Percentiles rank a stretch among this genome's conserved stretches.
Evolutionary conservation across 306 rosid genomes (phyloP).

Genomic region (Fagus sylvatica): DNA sequence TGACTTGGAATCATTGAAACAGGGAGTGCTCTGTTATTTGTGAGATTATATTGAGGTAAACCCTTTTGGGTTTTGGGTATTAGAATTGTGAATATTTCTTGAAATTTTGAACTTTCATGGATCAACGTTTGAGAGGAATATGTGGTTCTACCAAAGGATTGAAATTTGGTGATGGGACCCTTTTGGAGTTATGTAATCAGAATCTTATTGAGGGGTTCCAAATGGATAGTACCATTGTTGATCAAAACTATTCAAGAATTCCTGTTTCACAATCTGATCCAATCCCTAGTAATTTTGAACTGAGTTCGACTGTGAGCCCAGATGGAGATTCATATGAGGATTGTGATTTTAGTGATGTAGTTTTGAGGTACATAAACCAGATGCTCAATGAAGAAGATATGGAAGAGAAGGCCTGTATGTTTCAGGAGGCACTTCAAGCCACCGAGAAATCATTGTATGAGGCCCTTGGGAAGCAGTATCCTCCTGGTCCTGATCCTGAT

Average conservation of each 20-base stretch:
- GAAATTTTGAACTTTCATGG: constrained; percentile 21
- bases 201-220: too few species aligned
- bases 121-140: constrained; percentile 20
- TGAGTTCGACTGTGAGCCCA: not conserved
- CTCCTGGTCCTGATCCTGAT: constrained; percentile 5
- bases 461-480: constrained; percentile 22
- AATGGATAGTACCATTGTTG: constrained; percentile 1
- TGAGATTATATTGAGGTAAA: not conserved
- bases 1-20: not conserved
- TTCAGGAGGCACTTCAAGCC: constrained; percentile 41
- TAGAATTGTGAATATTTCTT: constrained; percentile 9
- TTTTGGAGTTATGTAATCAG: too few species aligned
- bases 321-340: constrained; percentile 29
- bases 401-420: constrained; percentile 40
- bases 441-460: constrained; percentile 35
- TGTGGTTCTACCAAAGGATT: constrained; percentile 21
- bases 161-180: constrained; percentile 1
- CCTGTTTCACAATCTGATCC: constrained; percentile 15
- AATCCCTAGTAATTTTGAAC: constrained; percentile 5
- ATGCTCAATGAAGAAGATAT: constrained; percentile 46
- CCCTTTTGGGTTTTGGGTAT: constrained; percentile 9
- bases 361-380: constrained; percentile 36
- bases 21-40: not conserved
- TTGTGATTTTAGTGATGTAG: constrained; percentile 40
- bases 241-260: constrained; percentile 21